Evolutionary conservation across 306 rosid species (phyloP).

Genomic region (Canavalia ensiformis): DNA sequence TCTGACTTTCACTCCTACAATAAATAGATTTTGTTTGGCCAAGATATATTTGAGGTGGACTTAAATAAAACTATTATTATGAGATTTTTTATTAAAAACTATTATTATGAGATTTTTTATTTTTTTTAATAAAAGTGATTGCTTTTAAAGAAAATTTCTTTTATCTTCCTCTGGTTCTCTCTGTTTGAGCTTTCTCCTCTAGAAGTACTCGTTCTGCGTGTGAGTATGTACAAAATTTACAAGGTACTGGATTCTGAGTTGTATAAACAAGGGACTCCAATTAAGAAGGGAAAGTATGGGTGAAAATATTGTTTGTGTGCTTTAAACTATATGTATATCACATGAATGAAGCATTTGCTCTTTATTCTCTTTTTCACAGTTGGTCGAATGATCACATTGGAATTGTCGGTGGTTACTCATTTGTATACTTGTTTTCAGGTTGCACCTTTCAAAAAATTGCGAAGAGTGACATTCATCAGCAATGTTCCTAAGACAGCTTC

Average conservation of each 20-base stretch:
- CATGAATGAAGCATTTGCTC: constrained; percentile 2
- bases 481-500: constrained; percentile 75
- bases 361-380: not conserved
- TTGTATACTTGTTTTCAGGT: constrained; percentile 56
- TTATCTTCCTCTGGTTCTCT: not conserved
- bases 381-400: not conserved
- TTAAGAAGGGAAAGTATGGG: not conserved
- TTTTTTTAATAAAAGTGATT: not conserved
- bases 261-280: not conserved
- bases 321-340: not conserved
- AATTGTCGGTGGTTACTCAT: not conserved
- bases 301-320: not conserved
- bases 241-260: not conserved
- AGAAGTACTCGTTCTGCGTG: not conserved
- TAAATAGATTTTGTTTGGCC: not conserved
- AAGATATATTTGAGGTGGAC: not conserved
- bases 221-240: not conserved
- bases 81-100: not conserved
- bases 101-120: not conserved
- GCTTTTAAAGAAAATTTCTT: constrained; percentile 11
- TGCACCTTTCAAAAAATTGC: constrained; percentile 80
- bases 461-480: constrained; percentile 72
- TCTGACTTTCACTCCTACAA: not conserved
- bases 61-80: not conserved
- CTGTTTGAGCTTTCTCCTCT: not conserved